A percentile compares a stretch with the other conserved stretches of the same genome.
These are phyloP conservation scores for Cadophora sp. DNA, from an alignment of 2,329 filamentous ascomycete species.

Conservation along the genomic window DNA sequence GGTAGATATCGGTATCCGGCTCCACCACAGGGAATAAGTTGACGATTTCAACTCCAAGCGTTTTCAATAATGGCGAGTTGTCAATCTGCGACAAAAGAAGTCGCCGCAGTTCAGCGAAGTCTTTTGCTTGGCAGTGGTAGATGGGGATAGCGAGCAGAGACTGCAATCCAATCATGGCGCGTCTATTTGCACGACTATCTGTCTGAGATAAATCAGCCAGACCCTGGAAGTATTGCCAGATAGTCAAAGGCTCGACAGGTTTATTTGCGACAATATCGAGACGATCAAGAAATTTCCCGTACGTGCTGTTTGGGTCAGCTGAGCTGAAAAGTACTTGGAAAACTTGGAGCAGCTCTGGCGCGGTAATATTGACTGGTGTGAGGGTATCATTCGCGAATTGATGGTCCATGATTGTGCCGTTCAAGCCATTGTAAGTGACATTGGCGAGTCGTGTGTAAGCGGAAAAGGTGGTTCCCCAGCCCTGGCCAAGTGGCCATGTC, in stretches of 20 bases:
- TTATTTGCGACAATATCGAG: not conserved
- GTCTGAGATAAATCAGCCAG: not conserved
- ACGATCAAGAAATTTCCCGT: not conserved
- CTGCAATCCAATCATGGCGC: not conserved
- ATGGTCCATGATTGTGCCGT: conserved; percentile 9
- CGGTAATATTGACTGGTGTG: conserved; percentile 8
- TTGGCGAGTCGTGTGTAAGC: not conserved
- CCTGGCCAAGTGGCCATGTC: not conserved
- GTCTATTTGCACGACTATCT: not conserved
- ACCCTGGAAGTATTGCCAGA: conserved; percentile 19
- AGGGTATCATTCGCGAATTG: not conserved
- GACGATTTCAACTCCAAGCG: conserved; percentile 5
- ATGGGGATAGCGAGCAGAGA: conserved; percentile 13
- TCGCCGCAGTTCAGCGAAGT: conserved; percentile 12
- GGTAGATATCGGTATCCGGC: conserved; percentile 17
- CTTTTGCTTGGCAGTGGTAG: conserved; percentile 17
- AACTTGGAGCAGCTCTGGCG: conserved; percentile 8
- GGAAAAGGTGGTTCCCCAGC: conserved; percentile 9
- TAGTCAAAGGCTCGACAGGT: conserved; percentile 10
- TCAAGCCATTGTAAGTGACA: conserved; percentile 15
- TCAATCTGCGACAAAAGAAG: conserved; percentile 3
- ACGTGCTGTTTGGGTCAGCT: not conserved
- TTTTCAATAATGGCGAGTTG: conserved; percentile 7
- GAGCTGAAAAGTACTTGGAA: conserved; percentile 9
- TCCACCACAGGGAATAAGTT: conserved; percentile 11